These are phyloP conservation scores for Purshia tridentata DNA, from an alignment of 306 rosid genomes.

Conservation along the genomic window DNA sequence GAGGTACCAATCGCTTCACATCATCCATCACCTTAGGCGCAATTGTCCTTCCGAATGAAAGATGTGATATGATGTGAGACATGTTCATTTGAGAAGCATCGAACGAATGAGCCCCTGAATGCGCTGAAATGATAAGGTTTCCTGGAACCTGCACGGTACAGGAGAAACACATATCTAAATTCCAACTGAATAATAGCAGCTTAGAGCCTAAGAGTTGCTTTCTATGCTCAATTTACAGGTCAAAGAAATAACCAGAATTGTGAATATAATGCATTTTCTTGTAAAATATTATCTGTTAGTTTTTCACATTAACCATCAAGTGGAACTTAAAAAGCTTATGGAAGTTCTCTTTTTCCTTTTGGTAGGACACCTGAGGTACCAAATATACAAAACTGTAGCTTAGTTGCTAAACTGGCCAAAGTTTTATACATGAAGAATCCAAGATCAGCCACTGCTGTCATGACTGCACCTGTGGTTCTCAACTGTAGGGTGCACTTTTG, in stretches of 20 bases:
- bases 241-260: not conserved
- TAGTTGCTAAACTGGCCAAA: not conserved
- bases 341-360: not conserved
- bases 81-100: slow-evolving; percentile 94
- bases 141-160: slow-evolving; percentile 82
- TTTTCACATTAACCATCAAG: slow-evolving; percentile 5
- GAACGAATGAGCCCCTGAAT: slow-evolving; percentile 86
- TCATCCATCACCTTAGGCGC: slow-evolving; percentile 64
- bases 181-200: not conserved
- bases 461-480: not conserved
- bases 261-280: not conserved
- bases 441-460: not conserved
- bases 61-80: slow-evolving; percentile 81
- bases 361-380: not conserved
- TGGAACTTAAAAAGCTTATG: not conserved
- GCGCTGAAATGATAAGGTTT: slow-evolving; percentile 74
- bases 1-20: slow-evolving; percentile 70
- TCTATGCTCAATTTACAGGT: not conserved
- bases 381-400: not conserved
- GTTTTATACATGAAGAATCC: not conserved
- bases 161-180: slow-evolving; percentile 16
- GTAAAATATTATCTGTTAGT: not conserved
- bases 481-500: not conserved
- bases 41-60: slow-evolving; percentile 74
- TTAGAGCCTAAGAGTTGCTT: not conserved